Conservation (phyloP, 176 grass and related monocot genomes). For the Oryza punctata region DNA sequence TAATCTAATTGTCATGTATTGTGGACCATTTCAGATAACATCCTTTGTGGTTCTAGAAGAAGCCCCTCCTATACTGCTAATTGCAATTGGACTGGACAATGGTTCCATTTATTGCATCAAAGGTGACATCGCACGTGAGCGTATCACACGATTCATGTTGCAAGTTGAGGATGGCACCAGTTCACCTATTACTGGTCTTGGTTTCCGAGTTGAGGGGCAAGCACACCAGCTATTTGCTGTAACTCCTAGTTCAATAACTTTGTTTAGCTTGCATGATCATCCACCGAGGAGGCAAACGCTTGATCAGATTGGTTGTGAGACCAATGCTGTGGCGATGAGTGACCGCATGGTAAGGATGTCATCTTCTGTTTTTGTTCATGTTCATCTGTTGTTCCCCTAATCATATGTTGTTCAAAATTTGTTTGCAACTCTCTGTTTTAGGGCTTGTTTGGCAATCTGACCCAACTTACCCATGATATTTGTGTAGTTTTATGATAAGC, state of each 20-base stretch:
- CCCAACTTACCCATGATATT: not conserved
- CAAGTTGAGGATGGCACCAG: conserved; percentile 60
- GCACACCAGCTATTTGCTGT: conserved; percentile 84
- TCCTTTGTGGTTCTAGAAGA: conserved; percentile 98
- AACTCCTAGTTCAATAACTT: conserved; percentile 66
- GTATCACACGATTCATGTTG: conserved; percentile 87
- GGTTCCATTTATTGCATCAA: conserved; percentile 98
- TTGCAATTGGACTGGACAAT: conserved; percentile 79
- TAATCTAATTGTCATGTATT: conserved; percentile 27
- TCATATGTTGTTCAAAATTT: conserved; percentile 27
- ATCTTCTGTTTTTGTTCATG: conserved; percentile 27
- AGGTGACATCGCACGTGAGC: conserved; percentile 88
- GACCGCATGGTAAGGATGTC: conserved; percentile 72
- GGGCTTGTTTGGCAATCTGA: conserved; percentile 14
- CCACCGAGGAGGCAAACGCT: conserved; percentile 80
- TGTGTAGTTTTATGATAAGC: not conserved
- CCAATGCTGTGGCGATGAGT: conserved; percentile 83
- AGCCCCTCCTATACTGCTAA: conserved; percentile 82
- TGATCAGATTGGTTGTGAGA: conserved; percentile 82
- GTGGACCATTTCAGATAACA: conserved; percentile 65
- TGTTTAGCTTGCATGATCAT: conserved; percentile 88
- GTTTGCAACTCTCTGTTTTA: conserved; percentile 13
- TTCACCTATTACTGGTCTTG: conserved; percentile 73
- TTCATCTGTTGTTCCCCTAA: conserved; percentile 3
- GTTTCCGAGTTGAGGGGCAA: conserved; percentile 79